These are phyloP conservation scores for Cyclotella kingstonii DNA, from an alignment of 108 stramenopile species.

Conservation along the genomic window DNA sequence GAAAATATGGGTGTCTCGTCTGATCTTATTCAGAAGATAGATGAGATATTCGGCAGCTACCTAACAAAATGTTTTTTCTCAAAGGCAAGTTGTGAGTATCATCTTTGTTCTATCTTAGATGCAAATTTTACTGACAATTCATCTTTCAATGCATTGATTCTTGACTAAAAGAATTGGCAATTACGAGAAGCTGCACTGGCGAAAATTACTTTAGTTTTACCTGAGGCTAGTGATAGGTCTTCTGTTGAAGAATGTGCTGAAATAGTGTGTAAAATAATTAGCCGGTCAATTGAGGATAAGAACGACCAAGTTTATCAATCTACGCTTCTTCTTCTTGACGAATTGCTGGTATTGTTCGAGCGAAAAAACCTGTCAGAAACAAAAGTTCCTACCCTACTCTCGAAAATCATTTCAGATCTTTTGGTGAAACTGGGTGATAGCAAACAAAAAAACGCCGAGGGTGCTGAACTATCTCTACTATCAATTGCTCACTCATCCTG, in stretches of 20 bases:
- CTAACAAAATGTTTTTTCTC: conserved; percentile 51
- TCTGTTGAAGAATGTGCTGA: conserved; percentile 31
- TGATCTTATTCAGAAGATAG: conserved; percentile 39
- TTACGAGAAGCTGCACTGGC: conserved; percentile 53
- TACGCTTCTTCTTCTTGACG: conserved; percentile 42
- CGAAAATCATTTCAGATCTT: conserved; percentile 30
- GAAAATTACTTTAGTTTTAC: conserved; percentile 45
- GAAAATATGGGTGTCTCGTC: conserved; percentile 12
- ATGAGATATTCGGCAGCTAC: conserved; percentile 47
- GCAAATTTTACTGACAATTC: not conserved
- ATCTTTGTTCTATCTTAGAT: not conserved
- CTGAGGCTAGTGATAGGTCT: conserved; percentile 8
- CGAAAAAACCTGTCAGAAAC: conserved; percentile 4
- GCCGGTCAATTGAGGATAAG: conserved; percentile 33
- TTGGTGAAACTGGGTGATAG: conserved; percentile 36
- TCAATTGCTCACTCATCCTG: conserved; percentile 31
- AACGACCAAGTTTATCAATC: conserved; percentile 48
- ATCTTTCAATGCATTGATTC: not conserved
- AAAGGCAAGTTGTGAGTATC: conserved; percentile 12
- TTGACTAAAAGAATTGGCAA: conserved; percentile 34
- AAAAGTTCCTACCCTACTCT: conserved; percentile 20
- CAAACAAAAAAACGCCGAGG: conserved; percentile 38
- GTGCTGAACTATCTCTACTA: conserved; percentile 41
- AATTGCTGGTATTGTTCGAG: conserved; percentile 40
- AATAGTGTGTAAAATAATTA: conserved; percentile 31